Evolutionary conservation across 495 filamentous ascomycete species (phyloP), one percentile per base, ranked within the genome.

Genomic region (Talaromyces ruber): DNA sequence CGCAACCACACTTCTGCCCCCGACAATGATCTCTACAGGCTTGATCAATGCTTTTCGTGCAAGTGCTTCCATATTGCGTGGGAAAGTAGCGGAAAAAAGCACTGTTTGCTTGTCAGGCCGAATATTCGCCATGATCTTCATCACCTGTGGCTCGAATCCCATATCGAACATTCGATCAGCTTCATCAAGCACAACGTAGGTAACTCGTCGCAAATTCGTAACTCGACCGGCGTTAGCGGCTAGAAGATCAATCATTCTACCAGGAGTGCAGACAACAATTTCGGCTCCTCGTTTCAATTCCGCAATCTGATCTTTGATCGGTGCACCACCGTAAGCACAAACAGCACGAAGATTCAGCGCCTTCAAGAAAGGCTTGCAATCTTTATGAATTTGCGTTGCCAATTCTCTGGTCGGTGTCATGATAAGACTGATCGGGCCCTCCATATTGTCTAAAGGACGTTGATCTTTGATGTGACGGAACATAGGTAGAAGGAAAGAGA

Each of bases 131-230:
- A 98, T 83, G 61, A 99, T 93, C 72, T 96, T 97, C 89, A 93
- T 94, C 53, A 99, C 92, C 67, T 98, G 95, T 1, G 93, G 93
- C 72, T 97, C 93, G 64, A 99, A 98, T 5, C 95, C 95, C 95
- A 99, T 97, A 71, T 99, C 95, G 66, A 97, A 98, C 95, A 99
- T 99, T 51, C 95, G 87, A 68, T 99, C 95, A 21, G 95, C 95
- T 72, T 99, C 95, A 67, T 99, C 95, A 34, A 99, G 82, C 16
- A 98, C 94, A 16, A 96, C 81, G 67, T 97, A 98, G 0, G 91
- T 96, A 37, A 96, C 90, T 37, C 95, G 81, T 55, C 83, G 86
- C 22, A 98, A 80, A 67, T 96, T 98, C 1, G 91, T 96, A 12
- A 98, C 93, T 63, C 95, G 82, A 5, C 94, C 94, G 54, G 86